Percentiles rank a stretch among this genome's conserved stretches.
phyloP scores from a whole-genome alignment of 1,284 basidiomycete genomes.

The Cryptococcus sp. region DNA sequence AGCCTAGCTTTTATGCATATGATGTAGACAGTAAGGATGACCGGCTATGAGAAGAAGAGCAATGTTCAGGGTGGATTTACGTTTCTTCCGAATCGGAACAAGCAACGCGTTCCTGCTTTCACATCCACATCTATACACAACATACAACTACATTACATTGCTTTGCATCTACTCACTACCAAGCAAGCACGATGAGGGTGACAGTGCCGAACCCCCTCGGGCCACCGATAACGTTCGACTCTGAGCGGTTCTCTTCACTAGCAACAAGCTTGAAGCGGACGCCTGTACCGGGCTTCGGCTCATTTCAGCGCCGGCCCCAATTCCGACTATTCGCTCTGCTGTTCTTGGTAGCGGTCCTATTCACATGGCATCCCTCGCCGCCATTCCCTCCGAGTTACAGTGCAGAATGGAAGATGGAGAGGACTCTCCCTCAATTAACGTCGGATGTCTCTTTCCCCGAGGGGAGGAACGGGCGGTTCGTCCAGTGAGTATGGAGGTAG shows the following conservation, averaged over 20 bases:
- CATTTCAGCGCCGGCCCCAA: conserved; percentile 10
- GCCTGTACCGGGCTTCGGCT: conserved; percentile 1
- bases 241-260: not conserved
- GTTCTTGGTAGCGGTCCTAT: conserved; percentile 12
- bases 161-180: no score
- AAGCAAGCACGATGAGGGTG: conserved; percentile 22
- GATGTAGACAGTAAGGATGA: no score
- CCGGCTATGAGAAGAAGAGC: no score
- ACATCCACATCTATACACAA: no score
- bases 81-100: no score
- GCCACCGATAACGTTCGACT: conserved; percentile 33
- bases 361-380: conserved; percentile 29
- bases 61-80: no score
- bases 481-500: conserved; percentile 34
- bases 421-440: conserved; percentile 26
- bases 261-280: not conserved
- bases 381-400: conserved; percentile 47
- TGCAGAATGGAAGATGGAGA: conserved; percentile 32
- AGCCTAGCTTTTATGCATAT: no score
- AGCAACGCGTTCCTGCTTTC: no score
- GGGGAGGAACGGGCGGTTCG: conserved; percentile 36
- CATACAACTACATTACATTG: no score
- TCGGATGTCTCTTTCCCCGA: conserved; percentile 25
- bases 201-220: conserved; percentile 40
- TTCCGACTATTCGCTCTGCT: conserved; percentile 11